phyloP scores from a whole-genome alignment of 176 grass and related monocot species.

The Oryza brachyantha region DNA sequence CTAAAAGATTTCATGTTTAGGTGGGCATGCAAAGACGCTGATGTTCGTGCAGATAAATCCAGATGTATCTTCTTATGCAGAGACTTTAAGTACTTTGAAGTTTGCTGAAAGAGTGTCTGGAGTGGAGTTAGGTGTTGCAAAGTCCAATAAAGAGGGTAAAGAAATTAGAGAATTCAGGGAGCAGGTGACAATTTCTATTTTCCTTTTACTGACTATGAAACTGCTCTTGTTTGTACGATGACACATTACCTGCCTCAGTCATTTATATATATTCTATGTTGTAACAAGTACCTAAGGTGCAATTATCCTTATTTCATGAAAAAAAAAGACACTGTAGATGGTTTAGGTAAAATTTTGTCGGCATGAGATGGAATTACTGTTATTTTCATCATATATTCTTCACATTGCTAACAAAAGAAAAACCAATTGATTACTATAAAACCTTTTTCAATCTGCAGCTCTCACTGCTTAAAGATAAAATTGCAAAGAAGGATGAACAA shows the following conservation, averaged over 20 bases:
- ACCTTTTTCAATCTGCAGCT: conserved; percentile 39
- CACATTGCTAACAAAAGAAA: not conserved
- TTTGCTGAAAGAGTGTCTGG: conserved; percentile 84
- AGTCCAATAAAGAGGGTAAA: conserved; percentile 71
- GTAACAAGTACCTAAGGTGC: too few relatives aligned
- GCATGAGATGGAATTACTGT: not conserved
- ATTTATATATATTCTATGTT: too few relatives aligned
- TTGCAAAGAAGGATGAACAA: conserved; percentile 74
- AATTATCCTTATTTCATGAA: not conserved
- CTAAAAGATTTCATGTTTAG: conserved; percentile 35
- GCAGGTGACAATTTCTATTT: conserved; percentile 40
- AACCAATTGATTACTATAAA: conserved; percentile 16
- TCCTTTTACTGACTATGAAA: conserved; percentile 1
- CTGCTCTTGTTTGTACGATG: not conserved
- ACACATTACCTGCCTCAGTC: too few relatives aligned
- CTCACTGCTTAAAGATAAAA: conserved; percentile 62
- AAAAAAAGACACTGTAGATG: not conserved
- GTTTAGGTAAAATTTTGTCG: not conserved
- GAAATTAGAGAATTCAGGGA: conserved; percentile 66
- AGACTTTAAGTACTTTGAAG: conserved; percentile 82
- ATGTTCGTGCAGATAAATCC: conserved; percentile 86
- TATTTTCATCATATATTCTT: not conserved
- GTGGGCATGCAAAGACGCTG: conserved; percentile 80
- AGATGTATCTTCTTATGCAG: conserved; percentile 50
- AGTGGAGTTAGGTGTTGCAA: conserved; percentile 68